These are phyloP conservation scores for Sanghuangporus weigelae DNA, from an alignment of 1,284 basidiomycete genomes.

Conservation along the genomic window DNA sequence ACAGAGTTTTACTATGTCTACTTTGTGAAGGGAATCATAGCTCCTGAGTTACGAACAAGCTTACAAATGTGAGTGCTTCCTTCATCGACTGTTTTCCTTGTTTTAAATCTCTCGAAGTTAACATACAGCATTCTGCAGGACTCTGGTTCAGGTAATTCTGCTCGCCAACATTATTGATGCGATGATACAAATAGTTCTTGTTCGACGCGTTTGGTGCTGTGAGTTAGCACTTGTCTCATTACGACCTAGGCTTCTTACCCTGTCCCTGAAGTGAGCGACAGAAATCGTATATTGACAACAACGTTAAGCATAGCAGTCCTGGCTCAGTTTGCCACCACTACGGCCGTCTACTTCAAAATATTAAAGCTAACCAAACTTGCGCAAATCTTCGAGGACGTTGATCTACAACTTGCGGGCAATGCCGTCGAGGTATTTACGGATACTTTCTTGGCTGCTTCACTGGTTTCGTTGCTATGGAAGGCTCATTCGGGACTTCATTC, in stretches of 20 bases:
- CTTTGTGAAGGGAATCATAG: conserved; percentile 7
- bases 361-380: neutral
- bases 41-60: neutral
- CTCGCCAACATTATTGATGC: neutral
- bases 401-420: neutral
- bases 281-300: neutral
- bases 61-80: neutral
- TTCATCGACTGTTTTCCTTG: too few species aligned
- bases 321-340: neutral
- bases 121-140: neutral
- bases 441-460: conserved; percentile 3
- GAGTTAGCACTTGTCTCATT: neutral
- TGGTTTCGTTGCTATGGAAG: conserved; percentile 7
- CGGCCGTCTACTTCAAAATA: neutral
- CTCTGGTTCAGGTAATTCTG: neutral
- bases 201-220: neutral
- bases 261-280: conserved; percentile 3
- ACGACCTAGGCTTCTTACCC: neutral
- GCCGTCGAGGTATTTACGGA: conserved; percentile 7
- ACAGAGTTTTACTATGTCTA: neutral
- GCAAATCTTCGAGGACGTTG: neutral
- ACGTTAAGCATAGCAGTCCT: neutral
- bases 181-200: neutral
- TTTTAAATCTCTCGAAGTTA: too few species aligned
- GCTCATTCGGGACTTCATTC: neutral